Percentiles rank a stretch among this genome's conserved stretches.
Evolutionary conservation across 2,329 filamentous ascomycete genomes (phyloP).

Genomic region (Calonectria pseudoturangicola): DNA sequence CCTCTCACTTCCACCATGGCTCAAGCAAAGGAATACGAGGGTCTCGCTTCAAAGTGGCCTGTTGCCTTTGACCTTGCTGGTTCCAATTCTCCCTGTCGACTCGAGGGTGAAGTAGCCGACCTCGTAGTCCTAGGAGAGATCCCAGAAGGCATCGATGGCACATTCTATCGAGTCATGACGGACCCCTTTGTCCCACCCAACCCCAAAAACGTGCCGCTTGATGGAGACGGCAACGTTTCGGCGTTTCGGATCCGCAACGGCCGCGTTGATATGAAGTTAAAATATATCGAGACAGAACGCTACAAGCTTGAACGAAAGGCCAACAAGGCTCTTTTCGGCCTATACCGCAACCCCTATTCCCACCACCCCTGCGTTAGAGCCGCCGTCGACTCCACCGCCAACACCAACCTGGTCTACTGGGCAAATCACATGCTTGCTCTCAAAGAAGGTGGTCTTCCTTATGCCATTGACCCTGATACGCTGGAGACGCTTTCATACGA

Average conservation of each 20-base stretch:
- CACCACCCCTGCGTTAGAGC: conserved; percentile 40
- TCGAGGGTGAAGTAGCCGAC: conserved; percentile 41
- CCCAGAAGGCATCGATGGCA: conserved; percentile 49
- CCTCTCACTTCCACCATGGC: neutral
- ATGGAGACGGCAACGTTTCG: conserved; percentile 63
- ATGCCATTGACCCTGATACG: conserved; percentile 40
- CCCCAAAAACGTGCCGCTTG: conserved; percentile 59
- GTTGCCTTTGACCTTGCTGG: conserved; percentile 35
- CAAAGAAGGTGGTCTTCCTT: conserved; percentile 35
- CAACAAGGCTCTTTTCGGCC: conserved; percentile 49
- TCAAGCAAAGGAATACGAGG: conserved; percentile 27
- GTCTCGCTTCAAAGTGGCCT: conserved; percentile 33
- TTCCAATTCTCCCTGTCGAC: conserved; percentile 31
- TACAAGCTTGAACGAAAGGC: conserved; percentile 62
- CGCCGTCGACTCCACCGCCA: conserved; percentile 42
- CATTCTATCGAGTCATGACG: conserved; percentile 60
- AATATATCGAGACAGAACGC: conserved; percentile 64
- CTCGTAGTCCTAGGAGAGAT: conserved; percentile 48
- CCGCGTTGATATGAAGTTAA: conserved; percentile 57
- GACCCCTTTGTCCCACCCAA: conserved; percentile 62
- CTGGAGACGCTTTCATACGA: conserved; percentile 42
- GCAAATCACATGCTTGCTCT: conserved; percentile 30
- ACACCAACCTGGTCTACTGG: conserved; percentile 44
- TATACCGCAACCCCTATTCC: conserved; percentile 40
- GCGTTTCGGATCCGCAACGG: conserved; percentile 61